These are phyloP conservation scores for Capronia americana DNA, from an alignment of 2,329 filamentous ascomycete genomes.

Conservation along the genomic window DNA sequence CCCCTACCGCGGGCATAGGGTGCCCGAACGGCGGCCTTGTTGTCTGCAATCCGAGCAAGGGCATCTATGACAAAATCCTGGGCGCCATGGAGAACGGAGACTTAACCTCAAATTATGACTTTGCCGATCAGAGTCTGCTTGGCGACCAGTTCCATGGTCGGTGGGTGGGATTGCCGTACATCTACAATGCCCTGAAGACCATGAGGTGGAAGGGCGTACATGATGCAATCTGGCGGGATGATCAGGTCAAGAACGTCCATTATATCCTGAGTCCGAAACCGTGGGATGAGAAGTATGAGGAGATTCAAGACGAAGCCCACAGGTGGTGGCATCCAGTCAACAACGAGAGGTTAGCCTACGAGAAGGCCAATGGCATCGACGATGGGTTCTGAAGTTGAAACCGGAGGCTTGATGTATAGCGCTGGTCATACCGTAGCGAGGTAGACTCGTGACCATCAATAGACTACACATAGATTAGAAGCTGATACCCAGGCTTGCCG, in stretches of 20 bases:
- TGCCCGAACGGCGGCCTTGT: slow-evolving; percentile 68
- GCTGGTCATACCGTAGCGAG: not conserved
- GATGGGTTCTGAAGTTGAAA: slow-evolving; percentile 57
- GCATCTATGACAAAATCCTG: slow-evolving; percentile 58
- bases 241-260: slow-evolving; percentile 67
- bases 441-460: slow-evolving; percentile 1
- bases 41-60: slow-evolving; percentile 64
- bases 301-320: slow-evolving; percentile 55
- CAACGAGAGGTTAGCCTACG: slow-evolving; percentile 54
- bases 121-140: slow-evolving; percentile 65
- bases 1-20: slow-evolving; percentile 58
- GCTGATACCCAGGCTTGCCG: not conserved
- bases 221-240: slow-evolving; percentile 65
- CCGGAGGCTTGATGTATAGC: not conserved
- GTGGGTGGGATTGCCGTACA: slow-evolving; percentile 66
- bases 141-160: slow-evolving; percentile 63
- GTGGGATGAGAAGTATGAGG: slow-evolving; percentile 61
- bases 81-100: slow-evolving; percentile 48
- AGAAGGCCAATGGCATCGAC: slow-evolving; percentile 56
- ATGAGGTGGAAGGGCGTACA: slow-evolving; percentile 54
- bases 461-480: slow-evolving; percentile 4
- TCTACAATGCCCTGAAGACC: slow-evolving; percentile 69
- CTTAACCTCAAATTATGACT: slow-evolving; percentile 59
- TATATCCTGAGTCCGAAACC: slow-evolving; percentile 68
- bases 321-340: slow-evolving; percentile 65